Evolutionary conservation across 140 eudicot species (phyloP).

Genomic region (Stevia rebaudiana): DNA sequence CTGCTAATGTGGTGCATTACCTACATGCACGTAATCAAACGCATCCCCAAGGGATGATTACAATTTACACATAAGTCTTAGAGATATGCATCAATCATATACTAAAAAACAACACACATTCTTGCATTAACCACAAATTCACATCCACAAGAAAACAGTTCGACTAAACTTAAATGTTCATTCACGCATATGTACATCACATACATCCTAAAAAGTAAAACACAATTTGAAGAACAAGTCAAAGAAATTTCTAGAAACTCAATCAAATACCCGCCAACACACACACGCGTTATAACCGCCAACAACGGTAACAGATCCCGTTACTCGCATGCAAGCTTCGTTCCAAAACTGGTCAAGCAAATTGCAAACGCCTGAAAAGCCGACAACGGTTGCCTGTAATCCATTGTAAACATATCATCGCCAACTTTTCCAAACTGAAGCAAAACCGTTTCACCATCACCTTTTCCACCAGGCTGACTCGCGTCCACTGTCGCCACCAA

Average conservation of each 20-base stretch:
- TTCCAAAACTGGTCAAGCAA: constrained; percentile 83
- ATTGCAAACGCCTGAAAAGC: constrained; percentile 90
- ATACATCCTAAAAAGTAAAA: constrained; percentile 22
- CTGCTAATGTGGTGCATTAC: too few species aligned
- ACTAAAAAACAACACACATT: background rate
- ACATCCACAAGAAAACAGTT: constrained; percentile 13
- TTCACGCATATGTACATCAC: constrained; percentile 27
- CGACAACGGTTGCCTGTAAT: constrained; percentile 72
- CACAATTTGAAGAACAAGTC: background rate
- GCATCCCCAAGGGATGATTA: too few species aligned
- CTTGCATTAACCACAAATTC: background rate
- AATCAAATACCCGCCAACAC: background rate
- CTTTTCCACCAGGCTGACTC: constrained; percentile 72
- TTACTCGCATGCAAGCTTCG: constrained; percentile 89
- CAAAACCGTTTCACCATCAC: constrained; percentile 78
- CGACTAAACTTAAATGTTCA: background rate
- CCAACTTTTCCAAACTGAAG: constrained; percentile 91
- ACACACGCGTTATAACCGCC: too few species aligned
- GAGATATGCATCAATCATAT: too few species aligned
- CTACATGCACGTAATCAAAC: too few species aligned
- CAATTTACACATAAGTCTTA: too few species aligned
- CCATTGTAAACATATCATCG: constrained; percentile 82
- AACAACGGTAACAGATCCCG: background rate
- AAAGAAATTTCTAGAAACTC: constrained; percentile 14
- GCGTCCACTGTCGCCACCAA: constrained; percentile 68